A percentile compares a stretch with the other conserved stretches of the same genome.
Evolutionary conservation across 2,329 filamentous ascomycete species (phyloP).

Genomic region (Nemania sp.): DNA sequence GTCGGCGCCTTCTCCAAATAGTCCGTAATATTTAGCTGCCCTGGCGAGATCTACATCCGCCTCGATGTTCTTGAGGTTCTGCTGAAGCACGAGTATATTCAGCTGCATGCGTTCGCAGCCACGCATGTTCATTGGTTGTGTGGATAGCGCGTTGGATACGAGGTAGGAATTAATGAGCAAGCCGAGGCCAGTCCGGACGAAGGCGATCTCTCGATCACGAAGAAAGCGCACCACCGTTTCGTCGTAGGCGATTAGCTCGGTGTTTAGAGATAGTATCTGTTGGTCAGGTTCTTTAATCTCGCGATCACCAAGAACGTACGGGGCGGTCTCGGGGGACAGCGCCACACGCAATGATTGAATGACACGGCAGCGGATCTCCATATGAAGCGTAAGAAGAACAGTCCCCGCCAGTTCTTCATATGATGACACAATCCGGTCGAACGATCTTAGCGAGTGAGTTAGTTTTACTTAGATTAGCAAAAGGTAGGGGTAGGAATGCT

Average conservation of each 20-base stretch:
- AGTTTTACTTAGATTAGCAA: neutral
- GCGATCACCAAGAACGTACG: slow-evolving; percentile 68
- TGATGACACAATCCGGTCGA: slow-evolving; percentile 83
- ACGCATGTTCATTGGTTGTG: slow-evolving; percentile 80
- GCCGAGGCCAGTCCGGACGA: slow-evolving; percentile 77
- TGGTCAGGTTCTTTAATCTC: slow-evolving; percentile 79
- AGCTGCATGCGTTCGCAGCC: slow-evolving; percentile 89
- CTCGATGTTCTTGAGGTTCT: slow-evolving; percentile 94
- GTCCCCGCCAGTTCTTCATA: slow-evolving; percentile 80
- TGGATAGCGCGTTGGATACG: slow-evolving; percentile 70
- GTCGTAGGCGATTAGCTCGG: slow-evolving; percentile 84
- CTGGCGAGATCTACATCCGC: slow-evolving; percentile 66
- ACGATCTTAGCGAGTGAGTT: slow-evolving; percentile 60
- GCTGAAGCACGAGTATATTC: slow-evolving; percentile 92
- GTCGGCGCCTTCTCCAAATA: slow-evolving; percentile 70
- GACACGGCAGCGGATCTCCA: slow-evolving; percentile 85
- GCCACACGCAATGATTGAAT: slow-evolving; percentile 74
- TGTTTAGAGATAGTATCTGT: slow-evolving; percentile 80
- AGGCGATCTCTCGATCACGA: slow-evolving; percentile 70
- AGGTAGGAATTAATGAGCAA: slow-evolving; percentile 79
- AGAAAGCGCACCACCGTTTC: slow-evolving; percentile 78
- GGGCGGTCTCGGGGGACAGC: slow-evolving; percentile 63
- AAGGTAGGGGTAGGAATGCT: slow-evolving; percentile 41
- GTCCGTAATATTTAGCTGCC: slow-evolving; percentile 68
- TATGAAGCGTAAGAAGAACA: slow-evolving; percentile 82